A percentile compares a stretch with the other conserved stretches of the same genome.
Evolutionary conservation across 2,329 filamentous ascomycete species (phyloP).

Genomic region (Aspergillus nomiae): DNA sequence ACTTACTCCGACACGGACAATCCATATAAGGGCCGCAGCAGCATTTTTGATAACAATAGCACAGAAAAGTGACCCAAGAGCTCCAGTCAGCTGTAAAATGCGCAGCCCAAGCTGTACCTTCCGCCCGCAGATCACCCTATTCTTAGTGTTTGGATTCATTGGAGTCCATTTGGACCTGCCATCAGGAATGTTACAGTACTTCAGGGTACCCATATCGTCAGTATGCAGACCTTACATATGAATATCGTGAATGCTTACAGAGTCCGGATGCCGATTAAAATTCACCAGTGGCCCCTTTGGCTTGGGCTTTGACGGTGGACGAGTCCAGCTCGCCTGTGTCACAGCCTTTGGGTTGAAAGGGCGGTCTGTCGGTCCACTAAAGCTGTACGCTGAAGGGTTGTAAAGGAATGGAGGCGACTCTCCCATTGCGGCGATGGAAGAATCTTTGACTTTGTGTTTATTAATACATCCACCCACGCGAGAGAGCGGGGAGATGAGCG

Average conservation of each 20-base stretch:
- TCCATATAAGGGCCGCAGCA: slow-evolving; percentile 67
- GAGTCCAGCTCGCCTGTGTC: slow-evolving; percentile 74
- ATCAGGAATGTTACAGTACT: slow-evolving; percentile 60
- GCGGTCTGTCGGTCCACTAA: slow-evolving; percentile 54
- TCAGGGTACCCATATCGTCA: slow-evolving; percentile 10
- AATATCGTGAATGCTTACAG: slow-evolving; percentile 50
- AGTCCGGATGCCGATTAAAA: slow-evolving; percentile 83
- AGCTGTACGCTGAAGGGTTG: slow-evolving; percentile 54
- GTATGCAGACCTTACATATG: neutral
- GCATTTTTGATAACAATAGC: slow-evolving; percentile 75
- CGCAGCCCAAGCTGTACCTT: slow-evolving; percentile 70
- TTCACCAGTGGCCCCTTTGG: slow-evolving; percentile 74
- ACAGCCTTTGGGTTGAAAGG: slow-evolving; percentile 86
- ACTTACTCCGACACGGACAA: slow-evolving; percentile 74
- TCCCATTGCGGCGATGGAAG: slow-evolving; percentile 45
- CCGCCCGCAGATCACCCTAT: slow-evolving; percentile 69
- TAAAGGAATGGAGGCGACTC: slow-evolving; percentile 74
- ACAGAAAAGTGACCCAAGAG: slow-evolving; percentile 70
- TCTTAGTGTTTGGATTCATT: slow-evolving; percentile 71
- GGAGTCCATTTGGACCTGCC: slow-evolving; percentile 63
- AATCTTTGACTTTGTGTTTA: slow-evolving; percentile 17
- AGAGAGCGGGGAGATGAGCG: slow-evolving; percentile 22
- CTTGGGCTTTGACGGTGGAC: slow-evolving; percentile 62
- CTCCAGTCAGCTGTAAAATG: slow-evolving; percentile 66
- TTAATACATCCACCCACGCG: slow-evolving; percentile 42